Base-by-base conservation (phyloP, 768 basidiomycete genomes). In the Calocybe cyanea region DNA sequence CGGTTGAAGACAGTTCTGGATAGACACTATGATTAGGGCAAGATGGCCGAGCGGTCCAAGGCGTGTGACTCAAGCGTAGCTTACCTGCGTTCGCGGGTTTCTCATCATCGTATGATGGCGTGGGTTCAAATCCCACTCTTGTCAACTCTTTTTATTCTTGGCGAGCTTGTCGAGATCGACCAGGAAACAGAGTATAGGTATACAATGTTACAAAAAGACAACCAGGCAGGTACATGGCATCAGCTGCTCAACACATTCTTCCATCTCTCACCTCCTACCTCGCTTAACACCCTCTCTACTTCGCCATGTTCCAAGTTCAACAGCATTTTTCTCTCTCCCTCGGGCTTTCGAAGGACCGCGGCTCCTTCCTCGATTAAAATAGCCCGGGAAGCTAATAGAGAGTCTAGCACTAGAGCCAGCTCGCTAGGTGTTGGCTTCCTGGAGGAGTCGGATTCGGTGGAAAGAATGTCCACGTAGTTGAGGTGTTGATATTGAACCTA, bases 261-360 rank as follows among this genome's bases (percentile, higher is more conserved):
- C 87, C 87, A 90, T 7, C 58, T 58, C 17, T 64, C 53, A 13
- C 87, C 86, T 5, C 91, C 92, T 15, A 89, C 76, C 45, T 91
- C 90, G 35, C 87, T 78, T 38, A 97, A 67, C 19, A 91, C 87
- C 44, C 90, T 73, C 64, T 93, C 90, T 0, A 94, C 85, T 54
- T 96, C 93, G 0, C 70, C 71, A 50, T 83, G 80, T 61, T 95
- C 93, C 50, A 95, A 59, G 57, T 91, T 92, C n/a, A 94, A 67
- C 48, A 91, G 65, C 0, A 95, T 71, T 55, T 81, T 78, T 49
- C 87, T 70, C 45, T 93, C 90, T 6, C 71, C 76, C 35, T 75
- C 73, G 0, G 69, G 62, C 56, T 86, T 89, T 33, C 81, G 69
- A 37, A 69, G 55, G 0, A 72, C 72, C 2, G 69, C 68, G 11